Base-by-base conservation (phyloP, 768 basidiomycete species). In the Leccinum barrowsii region DNA sequence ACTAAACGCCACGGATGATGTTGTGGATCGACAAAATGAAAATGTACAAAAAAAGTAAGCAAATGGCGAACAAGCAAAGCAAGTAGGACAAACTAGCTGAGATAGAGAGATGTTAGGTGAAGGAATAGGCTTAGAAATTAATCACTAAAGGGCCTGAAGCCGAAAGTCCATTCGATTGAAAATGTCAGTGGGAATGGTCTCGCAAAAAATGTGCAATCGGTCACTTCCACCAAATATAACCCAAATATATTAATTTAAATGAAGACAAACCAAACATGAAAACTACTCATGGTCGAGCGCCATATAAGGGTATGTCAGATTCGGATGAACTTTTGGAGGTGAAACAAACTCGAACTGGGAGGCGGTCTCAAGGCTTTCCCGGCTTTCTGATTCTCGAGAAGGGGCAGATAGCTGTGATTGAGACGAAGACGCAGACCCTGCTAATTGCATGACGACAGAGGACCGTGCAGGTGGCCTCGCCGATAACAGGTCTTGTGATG, bases 281-380 rank as follows among this genome's bases (percentile, higher is more conserved):
- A 40, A 42, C 53, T 70, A 66, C 53, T 74, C 71, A 55, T 81
- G 77, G 65, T 85, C 82, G 56, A 82, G 68, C 26, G 71, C 74
- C 70, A 81, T 77, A 65, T 85, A 85, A 21, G 86, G 85, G 67
- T 85, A 85, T 59, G 79, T 75, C 60, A 86, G 76, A 63, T 68
- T 76, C 62, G 63, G 63, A 57, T 60, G 72, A 69, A 64, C 74
- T 74, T 72, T 79, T 79, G 42, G 85, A 21, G 64, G 77, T 22
- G 82, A 80, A 30, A 87, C 79, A 37, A 86, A 80, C 72, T 89
- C 87, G 65, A 87, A 87, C 65, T 86, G 85, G 15, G 85, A 83
- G 19, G 75, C 83, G 13, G 75, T 77, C 64, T 90, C 86, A 57
- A 85, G 79, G 66, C 83, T 86, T 37, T 79, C 78, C 21, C 78